Percentiles rank a stretch among this genome's conserved stretches.
Evolutionary conservation across 2,329 filamentous ascomycete species (phyloP).

Genomic region (Fusarium luffae): DNA sequence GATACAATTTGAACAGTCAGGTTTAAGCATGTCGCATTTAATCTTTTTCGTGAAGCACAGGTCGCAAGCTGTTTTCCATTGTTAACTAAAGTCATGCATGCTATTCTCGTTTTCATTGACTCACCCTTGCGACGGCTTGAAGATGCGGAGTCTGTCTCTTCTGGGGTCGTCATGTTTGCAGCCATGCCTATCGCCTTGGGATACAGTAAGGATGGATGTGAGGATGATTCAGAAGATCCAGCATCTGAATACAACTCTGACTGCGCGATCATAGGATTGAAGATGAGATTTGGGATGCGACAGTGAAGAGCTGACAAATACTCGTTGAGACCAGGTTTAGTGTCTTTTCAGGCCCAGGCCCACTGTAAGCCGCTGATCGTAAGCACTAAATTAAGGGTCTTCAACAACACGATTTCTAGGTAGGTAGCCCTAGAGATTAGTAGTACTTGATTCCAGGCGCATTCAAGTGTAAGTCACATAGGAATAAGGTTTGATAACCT

Average conservation of each 20-base stretch:
- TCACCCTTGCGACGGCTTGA: constrained; percentile 42
- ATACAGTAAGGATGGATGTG: no score
- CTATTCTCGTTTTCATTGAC: neutral
- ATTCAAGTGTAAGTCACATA: neutral
- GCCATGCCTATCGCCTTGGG: neutral
- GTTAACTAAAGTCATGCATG: neutral
- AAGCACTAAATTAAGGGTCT: constrained; percentile 13
- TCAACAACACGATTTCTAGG: no score
- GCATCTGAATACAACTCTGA: no score
- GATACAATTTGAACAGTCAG: constrained; percentile 57
- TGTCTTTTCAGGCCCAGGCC: neutral
- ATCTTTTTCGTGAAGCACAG: constrained; percentile 60
- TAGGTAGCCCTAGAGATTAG: no score
- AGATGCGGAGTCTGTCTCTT: constrained; percentile 26
- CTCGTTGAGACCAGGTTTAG: neutral
- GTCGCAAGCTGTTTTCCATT: constrained; percentile 51
- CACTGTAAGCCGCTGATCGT: neutral
- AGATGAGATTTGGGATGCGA: neutral
- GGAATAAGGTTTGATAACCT: no score
- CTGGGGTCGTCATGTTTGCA: constrained; percentile 9
- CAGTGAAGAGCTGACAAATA: constrained; percentile 37
- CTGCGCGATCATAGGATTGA: neutral
- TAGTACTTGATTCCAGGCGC: neutral
- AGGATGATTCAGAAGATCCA: no score
- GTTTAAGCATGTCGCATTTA: constrained; percentile 58